Percentiles rank a stretch among this genome's conserved stretches.
Conservation (phyloP, 495 filamentous ascomycete species). For the Aspergillus kassunensis region DNA sequence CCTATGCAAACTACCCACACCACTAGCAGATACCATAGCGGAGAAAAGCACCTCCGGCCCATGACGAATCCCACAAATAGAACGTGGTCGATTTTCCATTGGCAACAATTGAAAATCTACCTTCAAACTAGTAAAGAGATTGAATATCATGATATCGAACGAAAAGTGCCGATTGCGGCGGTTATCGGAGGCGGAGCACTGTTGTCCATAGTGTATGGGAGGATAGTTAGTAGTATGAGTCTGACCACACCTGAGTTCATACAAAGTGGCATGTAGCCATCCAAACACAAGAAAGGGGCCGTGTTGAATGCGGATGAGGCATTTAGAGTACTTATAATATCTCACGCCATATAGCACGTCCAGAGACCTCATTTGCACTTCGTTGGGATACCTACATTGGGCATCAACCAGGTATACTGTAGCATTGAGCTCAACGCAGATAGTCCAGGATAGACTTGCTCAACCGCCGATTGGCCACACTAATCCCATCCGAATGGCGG, state of each 20-base stretch:
- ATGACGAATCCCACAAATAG: background rate
- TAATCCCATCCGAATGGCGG: constrained; percentile 2
- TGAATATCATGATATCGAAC: too few species aligned
- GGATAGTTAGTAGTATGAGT: too few species aligned
- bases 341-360: background rate
- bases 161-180: background rate
- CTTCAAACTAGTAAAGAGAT: too few species aligned
- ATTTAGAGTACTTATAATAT: background rate
- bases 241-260: too few species aligned
- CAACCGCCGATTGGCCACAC: background rate
- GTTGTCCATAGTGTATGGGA: constrained; percentile 4
- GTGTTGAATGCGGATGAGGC: background rate
- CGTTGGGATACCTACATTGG: too few species aligned
- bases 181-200: background rate
- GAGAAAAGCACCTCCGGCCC: background rate
- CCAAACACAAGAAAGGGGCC: background rate
- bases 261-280: too few species aligned
- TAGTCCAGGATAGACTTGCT: background rate
- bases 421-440: too few species aligned
- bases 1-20: too few species aligned
- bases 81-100: background rate
- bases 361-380: too few species aligned
- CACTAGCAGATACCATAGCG: background rate
- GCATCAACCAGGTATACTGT: background rate
- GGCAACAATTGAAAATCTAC: too few species aligned